Base-by-base conservation (phyloP, 2,329 filamentous ascomycete genomes). In the Aspergillus proliferans region DNA sequence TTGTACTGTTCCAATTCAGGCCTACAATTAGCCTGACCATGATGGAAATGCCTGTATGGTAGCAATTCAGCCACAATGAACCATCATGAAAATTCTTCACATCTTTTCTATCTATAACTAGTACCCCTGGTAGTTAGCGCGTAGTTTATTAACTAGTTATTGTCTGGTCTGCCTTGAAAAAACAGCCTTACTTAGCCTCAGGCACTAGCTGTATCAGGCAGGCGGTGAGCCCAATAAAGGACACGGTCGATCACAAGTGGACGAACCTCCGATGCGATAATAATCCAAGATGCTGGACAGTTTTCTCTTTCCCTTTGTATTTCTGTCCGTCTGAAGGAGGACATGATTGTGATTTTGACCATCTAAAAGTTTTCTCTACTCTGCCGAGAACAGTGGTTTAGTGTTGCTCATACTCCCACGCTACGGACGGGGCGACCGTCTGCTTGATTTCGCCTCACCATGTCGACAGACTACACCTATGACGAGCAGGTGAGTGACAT, bases 381-480 rank as follows among this genome's bases (percentile, higher is more conserved):
- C 14, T 12, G 7, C 4, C 10, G 18, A 19, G 8, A 12, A 21
- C 18, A 10, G 38, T 45, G 19, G 19, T 39, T 46, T 30, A 15
- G 28, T 45, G 19, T 33, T 46, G 30, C 33, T 33, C 52, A 52
- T 57, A 52, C 53, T 57, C 15, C 53, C 52, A 58, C 59, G 57
- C 53, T 52, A 58, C 59, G 57, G 52, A 48, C 48, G 56, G 65
- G 64, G 63, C 63, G 55, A 62, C 59, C 61, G 59, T 64, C 62
- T 57, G 52, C 56, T 54, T 64, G 55, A 66, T 59, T 45, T 54
- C 55, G 50, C 56, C 58, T 58, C 65, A 67, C 49, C 50, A 84
- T 76, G 70, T 93, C 93, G 84, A 91, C 87, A 65, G 92, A 97
- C 73, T 98, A 98, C 79, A 94, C 88, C 64, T 98, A 98, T 76